Evolutionary conservation across 2,329 filamentous ascomycete species (phyloP), one percentile per base, ranked within the genome.

Genomic region (Aspergillus sp.): DNA sequence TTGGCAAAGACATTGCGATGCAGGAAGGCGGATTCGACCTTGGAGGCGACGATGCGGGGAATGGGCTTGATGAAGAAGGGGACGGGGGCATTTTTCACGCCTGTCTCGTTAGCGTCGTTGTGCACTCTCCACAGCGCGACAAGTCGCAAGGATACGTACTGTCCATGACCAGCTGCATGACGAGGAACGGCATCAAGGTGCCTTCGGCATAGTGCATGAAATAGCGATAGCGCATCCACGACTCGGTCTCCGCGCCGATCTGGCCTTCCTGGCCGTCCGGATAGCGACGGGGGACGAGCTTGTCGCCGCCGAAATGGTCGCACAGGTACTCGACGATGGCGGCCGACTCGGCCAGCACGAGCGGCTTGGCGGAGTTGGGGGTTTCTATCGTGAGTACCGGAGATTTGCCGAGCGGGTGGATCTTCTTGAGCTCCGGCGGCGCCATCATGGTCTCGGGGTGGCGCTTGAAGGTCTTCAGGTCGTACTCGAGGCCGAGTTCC

Each of bases 371-470:
- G 21, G 62, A 44, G 6, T 55, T 61, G 1, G 78, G 71, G 1
- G 74, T 70, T 56, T 83, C 76, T 61, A 97, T 77, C 7, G 82
- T 83, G 58, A 97, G 76, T 40, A 93, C 76, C 0, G 93, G 93
- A 1, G 90, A 91, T 70, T 96, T 96, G 56, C 93, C 93, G 3
- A 97, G 79, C 0, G 90, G 88, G 65, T 96, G 91, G 34, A 96
- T 74, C 58, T 89, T 79, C 65, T 88, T 86, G 43, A 97, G 81
- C 64, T 89, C 87, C 0, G 84, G 77, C 3, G 90, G 89, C 1
- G 92, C 92, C n/a, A 89, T 77, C 61, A 77, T 81, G 19, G 40
- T 42, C 50, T 87, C 81, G 52, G 72, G 64, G 36, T 70, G 69
- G 34, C 92, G 87, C 70, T 89, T 90, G 79, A 88, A 94, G 49